A percentile compares a stretch with the other conserved stretches of the same genome.
Evolutionary conservation across 345 rosid genomes (phyloP).

Genomic region (Arabidopsis arenosa): DNA sequence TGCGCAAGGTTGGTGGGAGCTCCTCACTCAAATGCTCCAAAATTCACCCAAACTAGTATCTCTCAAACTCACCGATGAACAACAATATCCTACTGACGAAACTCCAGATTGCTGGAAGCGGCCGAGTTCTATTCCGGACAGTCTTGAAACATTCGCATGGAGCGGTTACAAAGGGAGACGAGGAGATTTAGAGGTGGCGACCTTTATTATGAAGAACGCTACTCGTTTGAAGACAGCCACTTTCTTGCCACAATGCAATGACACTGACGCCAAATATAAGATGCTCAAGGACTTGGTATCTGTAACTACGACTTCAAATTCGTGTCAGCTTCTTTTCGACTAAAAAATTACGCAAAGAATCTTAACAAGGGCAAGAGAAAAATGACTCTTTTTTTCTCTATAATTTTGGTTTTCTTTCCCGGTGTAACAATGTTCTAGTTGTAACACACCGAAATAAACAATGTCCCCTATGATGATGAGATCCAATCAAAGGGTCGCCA

Average conservation of each 20-base stretch:
- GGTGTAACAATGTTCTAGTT: no score
- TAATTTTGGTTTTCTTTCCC: no score
- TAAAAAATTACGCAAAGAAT: no score
- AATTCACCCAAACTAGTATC: conserved; percentile 10
- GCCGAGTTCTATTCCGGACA: not conserved
- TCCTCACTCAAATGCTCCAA: conserved; percentile 1
- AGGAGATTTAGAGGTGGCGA: no score
- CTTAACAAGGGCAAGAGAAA: rapidly evolving
- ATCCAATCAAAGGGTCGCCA: no score
- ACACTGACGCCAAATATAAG: not conserved
- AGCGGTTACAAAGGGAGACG: no score
- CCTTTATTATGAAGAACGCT: no score
- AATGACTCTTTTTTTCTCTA: no score
- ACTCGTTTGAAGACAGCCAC: not conserved
- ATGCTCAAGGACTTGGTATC: not conserved
- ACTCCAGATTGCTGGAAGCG: not conserved
- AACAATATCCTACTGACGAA: not conserved
- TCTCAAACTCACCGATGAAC: conserved; percentile 7
- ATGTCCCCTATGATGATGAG: no score
- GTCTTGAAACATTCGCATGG: not conserved
- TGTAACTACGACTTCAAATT: no score
- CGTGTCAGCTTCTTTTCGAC: no score
- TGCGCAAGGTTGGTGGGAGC: conserved; percentile 20
- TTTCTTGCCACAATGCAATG: not conserved
- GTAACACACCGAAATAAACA: no score